Evolutionary conservation across 495 filamentous ascomycete genomes (phyloP), one percentile per base, ranked within the genome.

Genomic region (Aspergillus sclerotioniger): DNA sequence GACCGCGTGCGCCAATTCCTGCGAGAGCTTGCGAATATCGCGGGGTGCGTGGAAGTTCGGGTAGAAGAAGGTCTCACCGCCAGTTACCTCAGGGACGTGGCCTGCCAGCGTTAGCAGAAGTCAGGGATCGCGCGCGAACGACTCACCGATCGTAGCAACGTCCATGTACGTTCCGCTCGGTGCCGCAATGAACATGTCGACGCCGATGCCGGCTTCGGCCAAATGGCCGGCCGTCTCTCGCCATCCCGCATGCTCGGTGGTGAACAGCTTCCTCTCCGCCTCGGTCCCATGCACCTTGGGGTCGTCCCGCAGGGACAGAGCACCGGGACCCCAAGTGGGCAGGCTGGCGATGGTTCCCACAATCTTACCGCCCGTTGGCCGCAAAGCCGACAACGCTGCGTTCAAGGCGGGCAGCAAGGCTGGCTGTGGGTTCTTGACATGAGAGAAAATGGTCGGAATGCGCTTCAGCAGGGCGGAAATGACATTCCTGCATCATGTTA

Each of bases 31-130:
- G 56, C 87, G 77, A 32, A 85, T 82, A 68, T 99, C 94, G 13
- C 94, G 84, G 6, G 89, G 90, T 12, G 87, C 84, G 56, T 96
- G 85, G 77, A 95, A 99, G 66, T 96, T 98, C 16, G 94, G 91
- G 62, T 96, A 99, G 77, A 94, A 96, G 74, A 89, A 98, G 0
- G 84, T 90, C 70, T 98, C 95, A 46, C 94, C 94, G 56, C 95
- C 94, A 3, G 89, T 96, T 8, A 88, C 71, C 28, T 67, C 67
- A 32, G 72, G 66, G 8, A 78, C 66, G 62, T 80, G 71, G 53
- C 76, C 75, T 75, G 41, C 13, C 32, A 20, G 41, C 25, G 29
- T 58, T 33, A 59, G 19, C 12, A 17, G n/a, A 2, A 31, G 17
- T n/a, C 28, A 20, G 39, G 9, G 37, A 45, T 12, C 39, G 15